Evolutionary conservation across 768 basidiomycete species (phyloP), one percentile per base, ranked within the genome.

Genomic region (Mycena filopes): DNA sequence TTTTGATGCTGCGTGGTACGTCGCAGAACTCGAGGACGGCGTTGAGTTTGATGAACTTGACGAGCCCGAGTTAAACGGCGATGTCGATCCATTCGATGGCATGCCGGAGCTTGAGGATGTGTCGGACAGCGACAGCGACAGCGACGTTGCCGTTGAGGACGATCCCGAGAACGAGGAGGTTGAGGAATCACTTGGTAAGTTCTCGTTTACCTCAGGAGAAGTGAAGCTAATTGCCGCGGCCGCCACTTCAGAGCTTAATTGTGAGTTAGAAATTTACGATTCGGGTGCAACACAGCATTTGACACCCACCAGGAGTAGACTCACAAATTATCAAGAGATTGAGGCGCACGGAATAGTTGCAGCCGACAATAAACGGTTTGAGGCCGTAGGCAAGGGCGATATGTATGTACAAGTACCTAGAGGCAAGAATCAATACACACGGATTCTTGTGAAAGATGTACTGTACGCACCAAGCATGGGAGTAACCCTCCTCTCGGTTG

Each of bases 261-360:
- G 15, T 41, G 51, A 40, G 23, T 36, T 53, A 4, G 51, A 40
- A 40, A 53, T 53, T 15, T 53, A 53, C 40, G 51, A 53, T n/a
- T 53, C 51, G 4, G 51, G 47, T 31, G 47, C 47, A 20, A 29
- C 47, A 2, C 47, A 48, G 28, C 47, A 48, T 29, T 13, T 48
- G 47, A 48, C 47, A 20, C 47, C 47, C 11, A 18, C 26, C 15
- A 26, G 26, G 29, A 12, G 29, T 18, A 20, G 28, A 29, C 28
- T 48, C 7, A 12, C 10, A 11, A 48, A 48, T 29, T 48, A 45
- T 11, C n/a, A 21, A n/a, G 43, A 20, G 20, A 45, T 45, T 21
- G 43, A n/a, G n/a, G n/a, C 43, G 20, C 43, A n/a, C 6, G 43
- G 43, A 21, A 45, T 45, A 21, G 21, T 45, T 20, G 43, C 43